A percentile compares a stretch with the other conserved stretches of the same genome.
Conservation (phyloP, 2,329 filamentous ascomycete genomes). For the Aspergillus phoenicis region DNA sequence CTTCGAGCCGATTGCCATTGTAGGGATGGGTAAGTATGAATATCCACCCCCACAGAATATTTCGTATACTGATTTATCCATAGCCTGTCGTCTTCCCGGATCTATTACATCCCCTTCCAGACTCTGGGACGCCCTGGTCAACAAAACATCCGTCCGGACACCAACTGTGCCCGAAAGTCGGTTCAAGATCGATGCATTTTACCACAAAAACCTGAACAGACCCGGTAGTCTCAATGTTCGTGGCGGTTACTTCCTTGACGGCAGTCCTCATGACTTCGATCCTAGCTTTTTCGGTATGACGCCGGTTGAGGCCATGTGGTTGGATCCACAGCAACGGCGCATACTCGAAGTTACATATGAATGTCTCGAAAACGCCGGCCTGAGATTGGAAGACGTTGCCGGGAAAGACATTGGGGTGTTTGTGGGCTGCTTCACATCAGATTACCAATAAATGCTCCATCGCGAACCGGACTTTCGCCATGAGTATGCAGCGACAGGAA, state of each 20-base stretch:
- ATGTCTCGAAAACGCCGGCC: constrained; percentile 35
- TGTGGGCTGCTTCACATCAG: constrained; percentile 28
- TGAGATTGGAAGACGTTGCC: constrained; percentile 25
- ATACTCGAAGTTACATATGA: constrained; percentile 38
- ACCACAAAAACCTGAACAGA: constrained; percentile 13
- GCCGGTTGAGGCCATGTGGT: constrained; percentile 24
- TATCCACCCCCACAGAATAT: too few relatives aligned
- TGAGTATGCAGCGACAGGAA: not conserved
- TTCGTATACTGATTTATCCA: too few relatives aligned
- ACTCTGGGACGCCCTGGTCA: constrained; percentile 26
- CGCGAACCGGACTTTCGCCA: not conserved
- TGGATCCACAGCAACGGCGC: constrained; percentile 39
- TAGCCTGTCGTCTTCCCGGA: not conserved
- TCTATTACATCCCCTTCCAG: not conserved
- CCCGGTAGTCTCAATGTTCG: constrained; percentile 1
- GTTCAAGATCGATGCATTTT: constrained; percentile 27
- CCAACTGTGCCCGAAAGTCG: constrained; percentile 23
- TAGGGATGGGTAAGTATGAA: not conserved
- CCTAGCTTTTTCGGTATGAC: constrained; percentile 31
- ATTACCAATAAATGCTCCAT: constrained; percentile 15
- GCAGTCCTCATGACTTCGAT: not conserved
- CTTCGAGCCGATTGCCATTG: not conserved
- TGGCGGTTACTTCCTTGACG: constrained; percentile 28
- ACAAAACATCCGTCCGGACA: constrained; percentile 16
- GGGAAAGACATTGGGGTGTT: constrained; percentile 34